phyloP scores from a whole-genome alignment of 2,329 filamentous ascomycete genomes.

The Aspergillus sp. region DNA sequence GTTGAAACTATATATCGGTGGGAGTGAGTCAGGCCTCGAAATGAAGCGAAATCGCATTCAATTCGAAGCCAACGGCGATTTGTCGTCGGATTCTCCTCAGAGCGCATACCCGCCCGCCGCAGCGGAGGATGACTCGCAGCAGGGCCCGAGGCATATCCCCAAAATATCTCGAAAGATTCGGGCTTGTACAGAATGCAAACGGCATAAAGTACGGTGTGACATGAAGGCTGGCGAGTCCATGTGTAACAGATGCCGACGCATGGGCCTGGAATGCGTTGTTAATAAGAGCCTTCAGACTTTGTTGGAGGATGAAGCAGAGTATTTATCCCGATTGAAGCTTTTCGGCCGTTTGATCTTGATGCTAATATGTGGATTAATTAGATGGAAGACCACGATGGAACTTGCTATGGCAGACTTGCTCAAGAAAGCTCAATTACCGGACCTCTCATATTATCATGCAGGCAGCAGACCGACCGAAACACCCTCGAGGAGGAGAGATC shows the following conservation, averaged over 20 bases:
- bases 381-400: constrained; percentile 36
- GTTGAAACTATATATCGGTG: no score
- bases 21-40: background rate
- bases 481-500: constrained; percentile 23
- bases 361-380: constrained; percentile 13
- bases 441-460: constrained; percentile 34
- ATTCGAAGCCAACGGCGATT: constrained; percentile 33
- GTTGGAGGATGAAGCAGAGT: constrained; percentile 46
- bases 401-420: constrained; percentile 34
- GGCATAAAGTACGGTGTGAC: constrained; percentile 53
- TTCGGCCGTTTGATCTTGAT: background rate
- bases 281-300: constrained; percentile 50
- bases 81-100: constrained; percentile 28
- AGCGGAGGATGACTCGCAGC: constrained; percentile 24
- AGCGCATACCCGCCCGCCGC: constrained; percentile 10
- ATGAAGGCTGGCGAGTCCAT: constrained; percentile 46
- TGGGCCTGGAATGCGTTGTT: constrained; percentile 46
- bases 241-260: constrained; percentile 47
- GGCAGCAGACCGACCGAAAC: constrained; percentile 23
- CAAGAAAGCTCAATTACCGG: constrained; percentile 31
- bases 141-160: constrained; percentile 25
- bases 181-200: constrained; percentile 50
- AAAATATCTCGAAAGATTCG: constrained; percentile 43
- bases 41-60: constrained; percentile 38
- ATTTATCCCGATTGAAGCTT: constrained; percentile 5